Evolutionary conservation across 345 rosid genomes (phyloP).

Genomic region (Aquilaria sinensis): DNA sequence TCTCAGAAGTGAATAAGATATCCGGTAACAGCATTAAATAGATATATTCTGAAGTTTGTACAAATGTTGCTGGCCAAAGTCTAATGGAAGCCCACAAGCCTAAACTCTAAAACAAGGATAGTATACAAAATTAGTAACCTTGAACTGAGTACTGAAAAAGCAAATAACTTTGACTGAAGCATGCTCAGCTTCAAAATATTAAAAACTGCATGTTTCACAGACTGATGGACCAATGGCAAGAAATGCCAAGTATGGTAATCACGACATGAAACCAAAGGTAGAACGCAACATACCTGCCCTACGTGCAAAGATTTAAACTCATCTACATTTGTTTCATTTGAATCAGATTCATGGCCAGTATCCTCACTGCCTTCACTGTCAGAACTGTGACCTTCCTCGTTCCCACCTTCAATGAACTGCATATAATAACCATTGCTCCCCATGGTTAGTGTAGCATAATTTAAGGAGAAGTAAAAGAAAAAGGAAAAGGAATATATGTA

Average conservation of each 20-base stretch:
- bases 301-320: constrained; percentile 38
- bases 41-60: too few species aligned
- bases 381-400: constrained; percentile 34
- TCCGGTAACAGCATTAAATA: neutral
- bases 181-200: neutral
- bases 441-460: neutral
- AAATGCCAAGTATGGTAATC: neutral
- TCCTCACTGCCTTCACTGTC: constrained; percentile 43
- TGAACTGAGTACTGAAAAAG: neutral
- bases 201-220: neutral
- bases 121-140: neutral
- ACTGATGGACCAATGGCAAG: neutral
- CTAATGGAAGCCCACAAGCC: too few species aligned
- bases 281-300: constrained; percentile 36
- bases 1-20: too few species aligned
- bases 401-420: constrained; percentile 66
- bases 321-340: constrained; percentile 22
- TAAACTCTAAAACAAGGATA: too few species aligned
- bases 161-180: neutral
- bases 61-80: too few species aligned
- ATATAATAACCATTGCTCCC: neutral
- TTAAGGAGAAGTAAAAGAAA: neutral
- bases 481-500: neutral
- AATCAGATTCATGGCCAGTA: constrained; percentile 26
- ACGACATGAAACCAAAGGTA: constrained; percentile 1